Base-by-base conservation (phyloP, 2,329 filamentous ascomycete species). In the Dothiorella sarmentorum region DNA sequence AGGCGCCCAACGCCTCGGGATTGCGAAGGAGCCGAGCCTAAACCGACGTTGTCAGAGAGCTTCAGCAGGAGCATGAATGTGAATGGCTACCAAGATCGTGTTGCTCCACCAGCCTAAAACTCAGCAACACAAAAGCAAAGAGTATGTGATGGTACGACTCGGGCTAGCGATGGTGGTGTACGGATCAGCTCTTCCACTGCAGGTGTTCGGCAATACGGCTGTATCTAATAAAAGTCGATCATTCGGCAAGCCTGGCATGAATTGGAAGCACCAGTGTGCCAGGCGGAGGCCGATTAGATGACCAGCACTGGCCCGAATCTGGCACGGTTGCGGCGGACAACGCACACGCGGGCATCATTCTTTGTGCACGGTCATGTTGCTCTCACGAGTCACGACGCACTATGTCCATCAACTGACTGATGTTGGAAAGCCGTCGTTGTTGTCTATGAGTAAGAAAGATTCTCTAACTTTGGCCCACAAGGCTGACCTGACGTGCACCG, bases 401-500 rank as follows among this genome's bases (percentile, higher is more conserved):
- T n/a, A n/a, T n/a, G n/a, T n/a, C n/a, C n/a, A n/a, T n/a, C n/a
- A n/a, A n/a, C n/a, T n/a, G n/a, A n/a, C n/a, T n/a, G n/a, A n/a
- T n/a, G n/a, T n/a, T n/a, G n/a, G n/a, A n/a, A n/a, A n/a, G n/a
- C 35, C 3, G 43, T 18, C 3, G 26, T 29, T 26, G 15, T 15
- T 1, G 5, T n/a, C n/a, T n/a, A n/a, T 10, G 20, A 20, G 49
- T 35, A 7, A 29, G 49, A 53, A 40, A 53, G 33, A 40, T 40
- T 53, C n/a, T 40, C 49, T 35, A 35, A 40, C 22, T 40, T 53
- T 35, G 49, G 49, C 13, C 49, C 22, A 40, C 24, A 40, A 29
- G 33, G 49, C 49, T 53, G 49, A 53, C 33, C 49, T 53, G 49
- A 53, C 33, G 49, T 27, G 49, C 9, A 11, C 49, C 49, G 49